These are phyloP conservation scores for Exidia glandulosa DNA, from an alignment of 768 basidiomycete genomes.

Conservation along the genomic window DNA sequence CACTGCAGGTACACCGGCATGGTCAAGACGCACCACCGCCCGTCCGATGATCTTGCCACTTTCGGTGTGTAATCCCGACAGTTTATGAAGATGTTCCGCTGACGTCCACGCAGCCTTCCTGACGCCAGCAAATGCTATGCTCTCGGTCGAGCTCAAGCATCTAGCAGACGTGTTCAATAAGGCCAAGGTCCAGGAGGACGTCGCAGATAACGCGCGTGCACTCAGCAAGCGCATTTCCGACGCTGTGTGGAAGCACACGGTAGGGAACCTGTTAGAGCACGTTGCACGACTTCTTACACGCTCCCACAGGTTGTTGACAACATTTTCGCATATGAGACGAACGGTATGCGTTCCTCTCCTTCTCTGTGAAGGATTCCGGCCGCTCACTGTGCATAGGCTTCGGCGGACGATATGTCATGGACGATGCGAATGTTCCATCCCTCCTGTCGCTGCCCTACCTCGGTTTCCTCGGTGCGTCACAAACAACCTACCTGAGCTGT, in stretches of 20 bases:
- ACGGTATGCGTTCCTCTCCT: slow-evolving; percentile 30
- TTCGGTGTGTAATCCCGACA: slow-evolving; percentile 34
- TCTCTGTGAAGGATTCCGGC: too few species aligned
- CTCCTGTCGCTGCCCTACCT: slow-evolving; percentile 71
- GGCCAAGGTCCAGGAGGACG: slow-evolving; percentile 33
- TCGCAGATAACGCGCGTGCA: slow-evolving; percentile 40
- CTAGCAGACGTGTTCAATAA: slow-evolving; percentile 49
- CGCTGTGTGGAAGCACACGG: slow-evolving; percentile 54
- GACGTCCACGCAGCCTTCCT: slow-evolving; percentile 46
- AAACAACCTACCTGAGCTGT: not conserved
- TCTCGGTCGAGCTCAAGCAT: slow-evolving; percentile 58
- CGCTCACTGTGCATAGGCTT: slow-evolving; percentile 30
- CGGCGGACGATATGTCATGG: slow-evolving; percentile 68
- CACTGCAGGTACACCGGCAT: slow-evolving; percentile 43
- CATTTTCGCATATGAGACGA: slow-evolving; percentile 68
- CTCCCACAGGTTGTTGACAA: slow-evolving; percentile 41
- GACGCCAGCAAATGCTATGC: slow-evolving; percentile 73
- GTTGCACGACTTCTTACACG: not conserved
- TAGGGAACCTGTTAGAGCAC: slow-evolving; percentile 17
- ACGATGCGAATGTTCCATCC: slow-evolving; percentile 77
- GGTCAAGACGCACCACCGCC: slow-evolving; percentile 67
- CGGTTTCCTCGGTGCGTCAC: slow-evolving; percentile 40
- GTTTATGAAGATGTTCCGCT: too few species aligned
- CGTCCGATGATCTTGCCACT: slow-evolving; percentile 61
- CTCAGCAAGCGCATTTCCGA: slow-evolving; percentile 49